A percentile compares a stretch with the other conserved stretches of the same genome.
Evolutionary conservation across 495 filamentous ascomycete species (phyloP).

Genomic region (Penicillium crystallinum): DNA sequence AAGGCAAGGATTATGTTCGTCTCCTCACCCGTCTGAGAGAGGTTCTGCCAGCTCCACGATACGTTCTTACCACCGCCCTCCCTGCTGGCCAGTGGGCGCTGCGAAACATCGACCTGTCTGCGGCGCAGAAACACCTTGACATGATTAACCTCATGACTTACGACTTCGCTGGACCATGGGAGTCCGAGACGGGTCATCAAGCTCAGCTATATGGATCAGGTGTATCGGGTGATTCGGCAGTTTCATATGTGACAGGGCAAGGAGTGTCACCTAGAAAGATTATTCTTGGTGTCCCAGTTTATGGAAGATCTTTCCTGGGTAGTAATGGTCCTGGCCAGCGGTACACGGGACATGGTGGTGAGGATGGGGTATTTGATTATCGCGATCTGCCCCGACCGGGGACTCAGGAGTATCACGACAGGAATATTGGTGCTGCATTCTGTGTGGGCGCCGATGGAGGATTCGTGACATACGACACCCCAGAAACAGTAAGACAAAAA

Average conservation of each 20-base stretch:
- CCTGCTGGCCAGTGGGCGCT: slow-evolving; percentile 73
- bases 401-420: slow-evolving; percentile 64
- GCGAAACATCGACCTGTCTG: slow-evolving; percentile 66
- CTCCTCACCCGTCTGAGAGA: slow-evolving; percentile 65
- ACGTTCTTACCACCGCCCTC: slow-evolving; percentile 73
- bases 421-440: slow-evolving; percentile 62
- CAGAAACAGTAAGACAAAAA: slow-evolving; percentile 78
- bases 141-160: slow-evolving; percentile 81
- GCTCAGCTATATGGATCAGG: slow-evolving; percentile 69
- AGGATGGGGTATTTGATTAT: slow-evolving; percentile 83
- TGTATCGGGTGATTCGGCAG: slow-evolving; percentile 60
- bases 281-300: slow-evolving; percentile 73
- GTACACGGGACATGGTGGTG: slow-evolving; percentile 60
- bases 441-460: slow-evolving; percentile 79
- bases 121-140: slow-evolving; percentile 64
- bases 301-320: slow-evolving; percentile 75
- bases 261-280: slow-evolving; percentile 72
- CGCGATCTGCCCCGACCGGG: slow-evolving; percentile 67
- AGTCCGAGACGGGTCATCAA: slow-evolving; percentile 64
- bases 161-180: slow-evolving; percentile 83
- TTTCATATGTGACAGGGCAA: slow-evolving; percentile 58
- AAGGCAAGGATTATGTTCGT: slow-evolving; percentile 69
- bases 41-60: slow-evolving; percentile 67
- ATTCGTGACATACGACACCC: slow-evolving; percentile 83
- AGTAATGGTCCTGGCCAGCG: slow-evolving; percentile 57